Conservation (phyloP, 2,329 filamentous ascomycete species). For the Monosporascus sp. region DNA sequence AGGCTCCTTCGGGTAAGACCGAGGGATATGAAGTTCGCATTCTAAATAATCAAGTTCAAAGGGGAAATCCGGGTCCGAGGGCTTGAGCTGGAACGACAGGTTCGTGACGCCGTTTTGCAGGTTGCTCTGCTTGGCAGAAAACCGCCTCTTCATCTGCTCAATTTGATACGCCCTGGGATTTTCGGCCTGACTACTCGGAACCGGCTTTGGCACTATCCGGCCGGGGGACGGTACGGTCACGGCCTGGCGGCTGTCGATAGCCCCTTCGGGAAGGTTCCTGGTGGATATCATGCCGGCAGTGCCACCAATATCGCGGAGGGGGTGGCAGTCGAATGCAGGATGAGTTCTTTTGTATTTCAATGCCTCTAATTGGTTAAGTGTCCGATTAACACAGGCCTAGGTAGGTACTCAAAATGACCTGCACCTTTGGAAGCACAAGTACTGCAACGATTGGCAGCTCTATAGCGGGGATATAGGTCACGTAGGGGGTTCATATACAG, state of each 20-base stretch:
- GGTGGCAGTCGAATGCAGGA: not conserved
- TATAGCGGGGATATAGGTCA: not conserved
- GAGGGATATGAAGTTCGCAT: conserved; percentile 62
- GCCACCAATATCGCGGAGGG: not conserved
- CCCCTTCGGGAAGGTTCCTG: conserved; percentile 19
- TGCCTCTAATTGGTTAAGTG: not conserved
- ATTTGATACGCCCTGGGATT: conserved; percentile 72
- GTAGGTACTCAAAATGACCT: not conserved
- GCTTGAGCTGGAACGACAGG: conserved; percentile 59
- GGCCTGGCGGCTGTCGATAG: conserved; percentile 37
- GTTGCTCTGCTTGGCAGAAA: conserved; percentile 42
- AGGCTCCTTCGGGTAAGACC: conserved; percentile 51
- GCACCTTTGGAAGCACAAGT: not conserved
- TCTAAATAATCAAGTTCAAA: conserved; percentile 67
- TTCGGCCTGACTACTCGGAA: conserved; percentile 57
- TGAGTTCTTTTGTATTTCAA: too few species aligned
- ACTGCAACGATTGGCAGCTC: not conserved
- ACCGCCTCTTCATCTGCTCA: conserved; percentile 65
- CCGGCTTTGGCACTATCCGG: conserved; percentile 58
- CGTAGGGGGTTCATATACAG: not conserved
- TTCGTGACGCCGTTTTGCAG: conserved; percentile 45
- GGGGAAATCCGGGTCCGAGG: conserved; percentile 79
- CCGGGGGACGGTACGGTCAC: conserved; percentile 38
- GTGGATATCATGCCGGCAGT: conserved; percentile 34
- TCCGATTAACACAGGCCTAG: not conserved